Conservation (phyloP, 192 early-diverging fungal species). For the Coemansia sp. region DNA sequence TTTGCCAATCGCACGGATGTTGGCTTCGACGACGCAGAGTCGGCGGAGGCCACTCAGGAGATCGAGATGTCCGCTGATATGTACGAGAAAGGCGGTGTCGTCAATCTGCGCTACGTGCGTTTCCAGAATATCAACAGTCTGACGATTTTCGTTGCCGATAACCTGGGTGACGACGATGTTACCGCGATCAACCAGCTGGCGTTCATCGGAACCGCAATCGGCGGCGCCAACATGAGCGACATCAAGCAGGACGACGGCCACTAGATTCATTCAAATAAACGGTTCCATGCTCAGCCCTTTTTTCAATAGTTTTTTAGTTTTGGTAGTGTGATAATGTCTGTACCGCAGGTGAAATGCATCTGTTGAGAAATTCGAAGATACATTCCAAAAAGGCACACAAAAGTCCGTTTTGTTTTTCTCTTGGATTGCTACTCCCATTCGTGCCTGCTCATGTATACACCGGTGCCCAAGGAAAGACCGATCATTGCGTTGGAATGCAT, state of each 20-base stretch:
- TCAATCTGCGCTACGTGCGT: constrained; percentile 87
- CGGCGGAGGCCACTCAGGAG: constrained; percentile 69
- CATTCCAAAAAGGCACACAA: background rate
- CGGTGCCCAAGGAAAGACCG: background rate
- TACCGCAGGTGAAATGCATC: constrained; percentile 4
- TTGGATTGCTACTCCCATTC: background rate
- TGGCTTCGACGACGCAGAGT: constrained; percentile 86
- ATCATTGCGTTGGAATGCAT: background rate
- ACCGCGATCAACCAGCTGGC: constrained; percentile 77
- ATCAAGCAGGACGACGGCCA: constrained; percentile 40
- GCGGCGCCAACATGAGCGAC: constrained; percentile 57
- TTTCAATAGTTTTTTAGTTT: background rate
- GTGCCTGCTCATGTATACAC: background rate
- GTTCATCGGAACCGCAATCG: constrained; percentile 72
- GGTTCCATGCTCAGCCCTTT: no score
- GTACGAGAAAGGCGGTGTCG: constrained; percentile 63
- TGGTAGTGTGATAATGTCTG: background rate
- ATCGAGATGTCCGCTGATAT: constrained; percentile 69
- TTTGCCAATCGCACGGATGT: constrained; percentile 81
- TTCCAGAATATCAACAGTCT: constrained; percentile 87
- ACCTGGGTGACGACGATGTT: constrained; percentile 78
- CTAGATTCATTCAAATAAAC: background rate
- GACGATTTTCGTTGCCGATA: constrained; percentile 85
- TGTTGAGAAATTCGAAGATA: background rate
- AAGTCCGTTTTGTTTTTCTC: constrained; percentile 1